Base-by-base conservation (phyloP, 805 yeast genomes). In the Isabelozyma pseudorhagii region DNA sequence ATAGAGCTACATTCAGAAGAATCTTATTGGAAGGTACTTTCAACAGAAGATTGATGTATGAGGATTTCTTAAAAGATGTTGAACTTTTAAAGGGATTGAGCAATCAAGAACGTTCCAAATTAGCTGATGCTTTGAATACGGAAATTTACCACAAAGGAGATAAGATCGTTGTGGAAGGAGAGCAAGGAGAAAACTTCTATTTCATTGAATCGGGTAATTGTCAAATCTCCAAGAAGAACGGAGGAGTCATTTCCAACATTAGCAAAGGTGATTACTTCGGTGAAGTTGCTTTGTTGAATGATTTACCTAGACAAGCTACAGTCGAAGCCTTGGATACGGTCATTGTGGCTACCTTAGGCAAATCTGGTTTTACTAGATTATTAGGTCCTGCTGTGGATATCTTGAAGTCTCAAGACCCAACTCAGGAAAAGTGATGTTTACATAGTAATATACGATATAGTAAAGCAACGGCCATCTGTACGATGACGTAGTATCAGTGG, bases 311-410 rank as follows among this genome's bases (percentile, higher is more conserved):
- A 69, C 94, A 89, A 64, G 99, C 99, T 31, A 87, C 97, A 5
- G 94, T 94, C 38, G 82, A 78, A 46, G 97, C 97, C 1, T 73
- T 78, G 14, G 80, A 85, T 46, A 76, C 77, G 40, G 84, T 94
- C 28, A 88, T 88, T 61, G 96, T 92, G 39, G 98, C 96, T n/a
- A 86, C 94, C 3, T 78, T 94, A 59, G 96, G 89, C 53, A 90
- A 93, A 72, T 81, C 87, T 53, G 98, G 97, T 0, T 94, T 94
- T 75, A 92, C 90, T 70, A 83, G 98, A 69, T 78, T 94, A 58
- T 78, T 94, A 54, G 99, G 99, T 2, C 97, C 97, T 36, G 97
- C 91, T 2, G 96, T 91, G 18, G 96, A 88, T 50, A 90, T 89
- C 41, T 79, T 92, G 63, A 87, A 88, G 68, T 74, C 85, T 51